Evolutionary conservation across 2,329 filamentous ascomycete genomes (phyloP).

Genomic region (Aotearoamyces nothofagi): DNA sequence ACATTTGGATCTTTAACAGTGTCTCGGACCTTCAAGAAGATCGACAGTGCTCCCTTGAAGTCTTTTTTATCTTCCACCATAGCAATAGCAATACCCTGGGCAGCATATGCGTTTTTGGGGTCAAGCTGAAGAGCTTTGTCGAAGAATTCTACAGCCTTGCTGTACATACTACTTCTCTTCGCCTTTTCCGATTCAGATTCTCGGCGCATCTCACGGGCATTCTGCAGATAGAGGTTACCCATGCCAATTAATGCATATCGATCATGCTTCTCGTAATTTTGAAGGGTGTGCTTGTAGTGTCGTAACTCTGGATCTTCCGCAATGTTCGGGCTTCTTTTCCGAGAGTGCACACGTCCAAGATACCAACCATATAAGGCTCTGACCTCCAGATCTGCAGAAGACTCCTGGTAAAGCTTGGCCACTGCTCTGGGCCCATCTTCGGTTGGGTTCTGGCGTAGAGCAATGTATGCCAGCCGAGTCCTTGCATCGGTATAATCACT

Average conservation of each 20-base stretch:
- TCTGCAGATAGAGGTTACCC: constrained; percentile 75
- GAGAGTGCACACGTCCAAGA: constrained; percentile 62
- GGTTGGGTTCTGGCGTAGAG: constrained; percentile 62
- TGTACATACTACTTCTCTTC: constrained; percentile 75
- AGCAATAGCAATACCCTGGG: constrained; percentile 89
- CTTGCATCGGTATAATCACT: constrained; percentile 85
- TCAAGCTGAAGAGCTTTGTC: constrained; percentile 95
- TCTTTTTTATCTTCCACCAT: constrained; percentile 92
- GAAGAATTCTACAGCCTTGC: constrained; percentile 92
- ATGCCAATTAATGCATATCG: constrained; percentile 93
- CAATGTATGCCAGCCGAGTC: constrained; percentile 79
- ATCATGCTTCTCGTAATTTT: constrained; percentile 93
- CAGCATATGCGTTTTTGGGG: constrained; percentile 87
- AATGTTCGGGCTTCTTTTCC: constrained; percentile 68
- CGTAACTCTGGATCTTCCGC: constrained; percentile 83
- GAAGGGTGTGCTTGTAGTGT: constrained; percentile 91
- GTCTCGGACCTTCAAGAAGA: constrained; percentile 83
- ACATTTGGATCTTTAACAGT: constrained; percentile 80
- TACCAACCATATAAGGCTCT: constrained; percentile 93
- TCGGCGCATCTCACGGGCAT: constrained; percentile 86
- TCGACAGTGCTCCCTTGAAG: constrained; percentile 62
- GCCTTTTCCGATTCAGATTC: constrained; percentile 83
- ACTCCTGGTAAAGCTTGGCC: constrained; percentile 69
- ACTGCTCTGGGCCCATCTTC: constrained; percentile 81
- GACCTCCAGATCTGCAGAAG: constrained; percentile 77